Evolutionary conservation across 2,329 filamentous ascomycete species (phyloP).

Genomic region (Aureobasidium melanogenum): DNA sequence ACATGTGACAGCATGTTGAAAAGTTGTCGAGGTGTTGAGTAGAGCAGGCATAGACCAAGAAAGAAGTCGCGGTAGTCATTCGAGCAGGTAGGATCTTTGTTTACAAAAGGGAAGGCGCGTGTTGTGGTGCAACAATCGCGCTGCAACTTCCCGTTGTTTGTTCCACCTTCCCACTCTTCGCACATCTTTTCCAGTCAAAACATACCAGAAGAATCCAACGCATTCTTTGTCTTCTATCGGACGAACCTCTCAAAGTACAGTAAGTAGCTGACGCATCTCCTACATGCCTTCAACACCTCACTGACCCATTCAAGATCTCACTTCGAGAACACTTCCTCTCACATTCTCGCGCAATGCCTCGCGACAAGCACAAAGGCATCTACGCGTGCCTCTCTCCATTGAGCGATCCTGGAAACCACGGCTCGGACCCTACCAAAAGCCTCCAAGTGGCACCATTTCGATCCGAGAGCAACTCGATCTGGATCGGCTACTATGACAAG

Average conservation of each 20-base stretch:
- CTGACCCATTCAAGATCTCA: no score
- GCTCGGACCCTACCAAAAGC: background rate
- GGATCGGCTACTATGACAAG: background rate
- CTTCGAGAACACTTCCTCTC: background rate
- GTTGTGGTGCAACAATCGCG: background rate
- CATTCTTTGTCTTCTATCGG: no score
- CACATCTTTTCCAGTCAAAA: no score
- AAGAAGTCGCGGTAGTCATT: no score
- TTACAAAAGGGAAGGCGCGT: background rate
- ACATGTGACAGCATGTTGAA: background rate
- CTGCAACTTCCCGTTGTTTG: background rate
- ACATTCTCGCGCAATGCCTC: background rate
- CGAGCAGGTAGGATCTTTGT: no score
- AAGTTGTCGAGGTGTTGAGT: no score
- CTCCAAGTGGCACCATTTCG: background rate
- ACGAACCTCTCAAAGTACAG: no score
- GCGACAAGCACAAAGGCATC: no score
- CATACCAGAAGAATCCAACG: no score
- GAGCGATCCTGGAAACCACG: background rate
- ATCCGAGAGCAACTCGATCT: background rate
- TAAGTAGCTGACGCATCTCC: no score
- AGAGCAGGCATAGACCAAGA: no score
- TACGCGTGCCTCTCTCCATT: no score
- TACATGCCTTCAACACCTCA: background rate
- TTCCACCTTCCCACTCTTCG: background rate